These are phyloP conservation scores for Helotiales sp. DNA, from an alignment of 2,329 filamentous ascomycete species.

Conservation along the genomic window DNA sequence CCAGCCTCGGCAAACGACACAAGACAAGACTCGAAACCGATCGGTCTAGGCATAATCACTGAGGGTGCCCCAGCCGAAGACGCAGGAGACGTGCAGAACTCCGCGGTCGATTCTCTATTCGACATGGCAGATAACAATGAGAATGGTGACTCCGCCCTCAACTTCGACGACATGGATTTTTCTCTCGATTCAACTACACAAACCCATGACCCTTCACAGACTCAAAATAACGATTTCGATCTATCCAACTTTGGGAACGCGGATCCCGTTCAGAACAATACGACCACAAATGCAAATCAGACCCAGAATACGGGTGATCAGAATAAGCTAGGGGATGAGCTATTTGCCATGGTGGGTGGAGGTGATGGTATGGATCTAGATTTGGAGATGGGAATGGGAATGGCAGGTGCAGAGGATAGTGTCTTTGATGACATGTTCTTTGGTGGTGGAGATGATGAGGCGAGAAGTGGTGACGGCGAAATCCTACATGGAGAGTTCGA, in stretches of 20 bases:
- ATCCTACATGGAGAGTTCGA: slow-evolving; percentile 41
- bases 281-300: slow-evolving; percentile 30
- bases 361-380: slow-evolving; percentile 51
- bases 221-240: slow-evolving; percentile 39
- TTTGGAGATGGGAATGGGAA: slow-evolving; percentile 56
- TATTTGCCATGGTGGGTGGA: slow-evolving; percentile 29
- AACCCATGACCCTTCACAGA: slow-evolving; percentile 30
- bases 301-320: slow-evolving; percentile 19
- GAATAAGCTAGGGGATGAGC: slow-evolving; percentile 33
- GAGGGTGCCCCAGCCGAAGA: slow-evolving; percentile 18
- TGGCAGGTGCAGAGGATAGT: slow-evolving; percentile 45
- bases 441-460: slow-evolving; percentile 30
- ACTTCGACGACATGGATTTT: slow-evolving; percentile 41
- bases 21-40: slow-evolving; percentile 25
- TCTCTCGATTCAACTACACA: slow-evolving; percentile 30
- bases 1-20: slow-evolving; percentile 30
- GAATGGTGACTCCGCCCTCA: slow-evolving; percentile 27
- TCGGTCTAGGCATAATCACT: slow-evolving; percentile 38
- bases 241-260: slow-evolving; percentile 40
- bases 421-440: slow-evolving; percentile 42
- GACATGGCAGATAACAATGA: slow-evolving; percentile 33
- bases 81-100: slow-evolving; percentile 32
- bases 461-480: slow-evolving; percentile 29
- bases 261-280: slow-evolving; percentile 48
- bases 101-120: slow-evolving; percentile 40